Conservation (phyloP, 139 green algal genomes). For the Ettlia oleoabundans region DNA sequence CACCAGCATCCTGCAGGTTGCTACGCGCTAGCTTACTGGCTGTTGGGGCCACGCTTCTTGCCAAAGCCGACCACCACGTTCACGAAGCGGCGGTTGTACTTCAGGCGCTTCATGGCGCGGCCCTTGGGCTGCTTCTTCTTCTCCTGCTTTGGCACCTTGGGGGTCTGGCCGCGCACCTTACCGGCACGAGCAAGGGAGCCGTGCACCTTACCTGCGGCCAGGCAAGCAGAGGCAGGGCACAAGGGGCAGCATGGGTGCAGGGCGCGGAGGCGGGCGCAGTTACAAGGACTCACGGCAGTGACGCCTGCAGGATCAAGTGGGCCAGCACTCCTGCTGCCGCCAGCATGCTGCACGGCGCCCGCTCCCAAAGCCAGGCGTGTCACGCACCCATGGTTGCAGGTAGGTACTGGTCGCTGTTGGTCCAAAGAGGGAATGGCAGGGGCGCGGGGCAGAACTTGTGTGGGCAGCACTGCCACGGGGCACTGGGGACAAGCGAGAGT, state of each 20-base stretch:
- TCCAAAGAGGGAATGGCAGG: too few species aligned
- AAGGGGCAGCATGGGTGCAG: not conserved
- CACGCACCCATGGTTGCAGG: too few species aligned
- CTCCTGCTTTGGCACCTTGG: slow-evolving; percentile 98
- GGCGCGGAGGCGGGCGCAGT: not conserved
- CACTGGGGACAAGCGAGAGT: too few species aligned
- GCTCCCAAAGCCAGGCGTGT: too few species aligned
- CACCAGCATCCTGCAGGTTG: not conserved
- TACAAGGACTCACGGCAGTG: too few species aligned
- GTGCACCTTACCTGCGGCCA: slow-evolving; percentile 92
- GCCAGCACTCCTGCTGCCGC: too few species aligned
- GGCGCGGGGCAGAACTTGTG: too few species aligned
- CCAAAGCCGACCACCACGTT: slow-evolving; percentile 85
- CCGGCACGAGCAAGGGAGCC: slow-evolving; percentile 98
- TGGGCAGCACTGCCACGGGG: too few species aligned
- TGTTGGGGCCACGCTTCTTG: slow-evolving; percentile 88
- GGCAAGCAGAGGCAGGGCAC: not conserved
- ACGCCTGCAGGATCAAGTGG: too few species aligned
- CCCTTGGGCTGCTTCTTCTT: slow-evolving; percentile 97
- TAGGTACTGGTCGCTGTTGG: too few species aligned
- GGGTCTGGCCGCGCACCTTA: slow-evolving; percentile 99
- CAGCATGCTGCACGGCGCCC: too few species aligned
- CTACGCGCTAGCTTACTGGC: slow-evolving; percentile 37
- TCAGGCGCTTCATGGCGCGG: slow-evolving; percentile 93
- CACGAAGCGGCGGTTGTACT: slow-evolving; percentile 99